Percentiles rank a stretch among this genome's conserved stretches.
These are phyloP conservation scores for Kuraishia ogatae DNA, from an alignment of 805 yeast genomes.

Conservation along the genomic window DNA sequence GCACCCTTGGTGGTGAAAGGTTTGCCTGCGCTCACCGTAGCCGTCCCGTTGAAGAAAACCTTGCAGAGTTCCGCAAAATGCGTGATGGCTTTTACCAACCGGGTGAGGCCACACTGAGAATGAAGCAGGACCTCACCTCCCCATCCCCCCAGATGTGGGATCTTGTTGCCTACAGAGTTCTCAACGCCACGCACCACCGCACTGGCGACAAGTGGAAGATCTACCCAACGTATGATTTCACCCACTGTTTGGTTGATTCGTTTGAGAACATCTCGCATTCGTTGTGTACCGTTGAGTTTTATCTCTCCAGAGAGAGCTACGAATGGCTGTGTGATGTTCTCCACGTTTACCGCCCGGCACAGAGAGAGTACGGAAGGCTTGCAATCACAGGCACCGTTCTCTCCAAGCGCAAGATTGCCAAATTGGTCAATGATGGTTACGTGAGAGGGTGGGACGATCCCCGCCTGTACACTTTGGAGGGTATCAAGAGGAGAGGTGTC, in stretches of 20 bases:
- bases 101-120: slow-evolving; percentile 91
- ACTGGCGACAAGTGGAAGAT: slow-evolving; percentile 97
- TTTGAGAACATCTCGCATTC: slow-evolving; percentile 95
- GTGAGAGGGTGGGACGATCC: slow-evolving; percentile 99
- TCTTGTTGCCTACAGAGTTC: slow-evolving; percentile 90
- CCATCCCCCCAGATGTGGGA: slow-evolving; percentile 99
- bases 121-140: slow-evolving; percentile 86
- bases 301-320: slow-evolving; percentile 85
- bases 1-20: slow-evolving; percentile 91
- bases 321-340: slow-evolving; percentile 98
- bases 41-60: slow-evolving; percentile 63
- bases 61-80: slow-evolving; percentile 83
- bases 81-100: slow-evolving; percentile 79
- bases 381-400: slow-evolving; percentile 90
- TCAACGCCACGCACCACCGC: slow-evolving; percentile 89
- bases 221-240: slow-evolving; percentile 97
- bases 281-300: slow-evolving; percentile 92
- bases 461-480: slow-evolving; percentile 88
- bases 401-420: slow-evolving; percentile 94
- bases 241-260: slow-evolving; percentile 98
- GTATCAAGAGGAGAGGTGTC: slow-evolving; percentile 92
- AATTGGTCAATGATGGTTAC: slow-evolving; percentile 67
- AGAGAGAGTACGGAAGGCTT: slow-evolving; percentile 95
- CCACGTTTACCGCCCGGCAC: slow-evolving; percentile 95
- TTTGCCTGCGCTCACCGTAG: slow-evolving; percentile 71